These are phyloP conservation scores for Toxoplasma gondii DNA, from an alignment of 169 alveolate genomes.

Conservation along the genomic window DNA sequence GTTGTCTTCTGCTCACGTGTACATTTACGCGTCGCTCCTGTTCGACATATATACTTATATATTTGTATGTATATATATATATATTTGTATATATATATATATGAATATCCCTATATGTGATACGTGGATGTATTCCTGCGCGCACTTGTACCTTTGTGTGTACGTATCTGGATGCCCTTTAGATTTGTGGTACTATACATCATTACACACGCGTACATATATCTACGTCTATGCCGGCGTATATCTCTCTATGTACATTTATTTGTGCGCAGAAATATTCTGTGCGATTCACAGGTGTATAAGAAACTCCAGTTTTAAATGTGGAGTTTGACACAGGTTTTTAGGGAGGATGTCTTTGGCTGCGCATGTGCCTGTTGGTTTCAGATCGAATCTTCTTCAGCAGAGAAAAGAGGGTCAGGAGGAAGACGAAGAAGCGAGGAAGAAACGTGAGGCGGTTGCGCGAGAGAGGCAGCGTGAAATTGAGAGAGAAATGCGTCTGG, in stretches of 20 bases:
- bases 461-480: conserved; percentile 82
- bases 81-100: neutral
- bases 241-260: too few relatives aligned
- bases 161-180: too few relatives aligned
- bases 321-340: too few relatives aligned
- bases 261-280: too few relatives aligned
- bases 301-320: too few relatives aligned
- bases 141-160: too few relatives aligned
- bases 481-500: conserved; percentile 84
- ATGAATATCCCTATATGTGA: neutral
- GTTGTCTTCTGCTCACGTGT: neutral
- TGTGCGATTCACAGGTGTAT: too few relatives aligned
- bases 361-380: neutral
- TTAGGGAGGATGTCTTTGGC: neutral
- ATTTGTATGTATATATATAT: neutral
- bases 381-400: conserved; percentile 16
- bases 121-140: neutral
- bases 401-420: conserved; percentile 41
- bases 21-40: neutral
- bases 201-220: too few relatives aligned
- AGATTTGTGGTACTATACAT: too few relatives aligned
- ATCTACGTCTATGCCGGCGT: too few relatives aligned
- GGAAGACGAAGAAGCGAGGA: conserved; percentile 69
- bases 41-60: neutral
- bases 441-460: conserved; percentile 75